These are phyloP conservation scores for Beta macrorhiza DNA, from an alignment of 179 eudicot genomes.

Conservation along the genomic window DNA sequence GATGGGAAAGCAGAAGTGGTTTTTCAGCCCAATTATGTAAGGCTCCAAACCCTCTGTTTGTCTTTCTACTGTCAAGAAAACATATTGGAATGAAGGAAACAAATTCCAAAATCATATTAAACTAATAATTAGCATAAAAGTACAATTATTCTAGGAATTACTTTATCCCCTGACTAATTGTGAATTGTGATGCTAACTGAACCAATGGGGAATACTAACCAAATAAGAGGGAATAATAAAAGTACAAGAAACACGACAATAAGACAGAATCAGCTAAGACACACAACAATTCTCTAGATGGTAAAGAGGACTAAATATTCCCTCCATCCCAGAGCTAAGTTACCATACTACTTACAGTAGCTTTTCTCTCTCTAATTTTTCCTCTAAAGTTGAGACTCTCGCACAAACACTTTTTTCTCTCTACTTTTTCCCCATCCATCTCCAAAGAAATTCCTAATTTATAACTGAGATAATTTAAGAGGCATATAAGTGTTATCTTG, in stretches of 20 bases:
- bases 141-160: neutral
- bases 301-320: neutral
- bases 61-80: constrained; percentile 26
- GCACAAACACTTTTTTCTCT: neutral
- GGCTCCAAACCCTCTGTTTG: constrained; percentile 21
- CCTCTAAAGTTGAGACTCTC: neutral
- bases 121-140: neutral
- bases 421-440: neutral
- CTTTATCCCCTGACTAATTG: neutral
- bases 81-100: constrained; percentile 28
- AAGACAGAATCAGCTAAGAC: neutral
- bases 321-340: neutral
- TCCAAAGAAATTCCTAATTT: too few relatives aligned
- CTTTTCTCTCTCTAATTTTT: neutral
- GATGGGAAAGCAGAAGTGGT: constrained; percentile 20
- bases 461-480: too few relatives aligned
- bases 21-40: constrained; percentile 18
- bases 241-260: neutral
- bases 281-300: neutral
- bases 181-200: neutral
- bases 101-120: constrained; percentile 3
- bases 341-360: neutral
- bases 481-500: too few relatives aligned
- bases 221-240: constrained; percentile 5
- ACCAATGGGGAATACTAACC: neutral